phyloP scores from a whole-genome alignment of 2,329 filamentous ascomycete genomes.

The Pseudogymnoascus sp. region DNA sequence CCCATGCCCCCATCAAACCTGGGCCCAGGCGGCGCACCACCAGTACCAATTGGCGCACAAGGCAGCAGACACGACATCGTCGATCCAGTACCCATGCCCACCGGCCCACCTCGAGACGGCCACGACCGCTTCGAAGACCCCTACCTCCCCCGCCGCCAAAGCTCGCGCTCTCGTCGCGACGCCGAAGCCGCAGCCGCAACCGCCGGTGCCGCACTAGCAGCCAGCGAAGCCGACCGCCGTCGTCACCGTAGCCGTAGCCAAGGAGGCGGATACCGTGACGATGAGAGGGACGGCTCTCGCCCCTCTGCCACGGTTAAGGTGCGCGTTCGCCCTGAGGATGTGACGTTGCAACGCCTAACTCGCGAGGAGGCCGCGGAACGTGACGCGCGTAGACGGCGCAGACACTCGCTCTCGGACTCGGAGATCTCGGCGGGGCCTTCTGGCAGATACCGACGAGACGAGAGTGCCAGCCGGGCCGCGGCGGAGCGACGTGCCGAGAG shows the following conservation, averaged over 20 bases:
- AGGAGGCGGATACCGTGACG: conserved; percentile 15
- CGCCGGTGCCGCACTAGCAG: conserved; percentile 39
- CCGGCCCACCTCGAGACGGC: conserved; percentile 43
- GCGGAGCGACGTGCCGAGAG: conserved; percentile 38
- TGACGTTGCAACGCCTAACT: conserved; percentile 52
- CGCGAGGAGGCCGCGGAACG: conserved; percentile 46
- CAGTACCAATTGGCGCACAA: conserved; percentile 17
- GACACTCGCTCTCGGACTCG: conserved; percentile 39
- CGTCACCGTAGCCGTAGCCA: conserved; percentile 15
- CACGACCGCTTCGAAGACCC: conserved; percentile 32
- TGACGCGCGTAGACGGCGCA: conserved; percentile 29
- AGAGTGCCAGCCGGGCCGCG: conserved; percentile 35
- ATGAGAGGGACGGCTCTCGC: conserved; percentile 28
- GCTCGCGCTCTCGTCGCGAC: conserved; percentile 21
- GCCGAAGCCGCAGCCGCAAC: conserved; percentile 41
- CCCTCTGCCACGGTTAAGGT: conserved; percentile 45
- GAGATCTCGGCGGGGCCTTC: conserved; percentile 41
- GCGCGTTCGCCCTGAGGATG: conserved; percentile 52
- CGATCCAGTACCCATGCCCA: conserved; percentile 40
- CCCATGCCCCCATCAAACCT: conserved; percentile 2
- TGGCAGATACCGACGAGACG: conserved; percentile 45
- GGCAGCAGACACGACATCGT: conserved; percentile 32
- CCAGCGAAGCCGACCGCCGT: conserved; percentile 34
- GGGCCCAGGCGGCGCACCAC: conserved; percentile 16
- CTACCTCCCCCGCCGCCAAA: conserved; percentile 16